Evolutionary conservation across 768 basidiomycete genomes (phyloP), one percentile per base, ranked within the genome.

Genomic region (Lactarius vividus): DNA sequence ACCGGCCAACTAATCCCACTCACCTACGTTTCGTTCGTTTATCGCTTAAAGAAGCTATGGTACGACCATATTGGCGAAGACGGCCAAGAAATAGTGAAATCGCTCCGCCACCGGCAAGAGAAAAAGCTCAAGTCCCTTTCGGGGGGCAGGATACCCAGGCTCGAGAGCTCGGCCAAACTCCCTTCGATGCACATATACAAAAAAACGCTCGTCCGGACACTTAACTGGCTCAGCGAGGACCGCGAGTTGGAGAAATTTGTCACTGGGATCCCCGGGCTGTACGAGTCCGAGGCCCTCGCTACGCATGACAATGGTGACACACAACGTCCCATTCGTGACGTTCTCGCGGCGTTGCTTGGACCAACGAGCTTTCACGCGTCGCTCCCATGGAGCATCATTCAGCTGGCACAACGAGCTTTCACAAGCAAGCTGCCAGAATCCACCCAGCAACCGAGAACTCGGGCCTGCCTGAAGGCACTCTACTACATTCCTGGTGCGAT

Each of bases 331-430:
- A 44, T 44, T n/a, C 44, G 44, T 20, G n/a, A 10, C 44, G 53
- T 46, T 29, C 62, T 63, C 18, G 55, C 42, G 23, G 54, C 16
- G 6, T 31, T 57, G 29, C 62, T 31, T n/a, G 62, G 55, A 35
- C 55, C 62, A 31, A 46, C 16, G 29, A 37, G n/a, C n/a, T 57
- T 57, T 37, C 42, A 57, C n/a, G 8, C 37, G 15, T 15, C 37
- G 2, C 37, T 39, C 37, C 3, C 37, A 0, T 39, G 37, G 37
- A 3, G 37, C 15, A 16, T 39, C 37, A 39, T 39, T 15, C 37
- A 15, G 4, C 11, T 52, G 1, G 49, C 49, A n/a, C 49, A 26
- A n/a, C 49, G 49, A 11, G 26, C 49, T 4, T 5, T 26, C 49
- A n/a, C 49, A 26, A 15, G 49, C 2, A 2, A 52, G 10, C 20